A percentile compares a stretch with the other conserved stretches of the same genome.
phyloP scores from a whole-genome alignment of 495 filamentous ascomycete genomes.

The Clavariopsis aquatica region DNA sequence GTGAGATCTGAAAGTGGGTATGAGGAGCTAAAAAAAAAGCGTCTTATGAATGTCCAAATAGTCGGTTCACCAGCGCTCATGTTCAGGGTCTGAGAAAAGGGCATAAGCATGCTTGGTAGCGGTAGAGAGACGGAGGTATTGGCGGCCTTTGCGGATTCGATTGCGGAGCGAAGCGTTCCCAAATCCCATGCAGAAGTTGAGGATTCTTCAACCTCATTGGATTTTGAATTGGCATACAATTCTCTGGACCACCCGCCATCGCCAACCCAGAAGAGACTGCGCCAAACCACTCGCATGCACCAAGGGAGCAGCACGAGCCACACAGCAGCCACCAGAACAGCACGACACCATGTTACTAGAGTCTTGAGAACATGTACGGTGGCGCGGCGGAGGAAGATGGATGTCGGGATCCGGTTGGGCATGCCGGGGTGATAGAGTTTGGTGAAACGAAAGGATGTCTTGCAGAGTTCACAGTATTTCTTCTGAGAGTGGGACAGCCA shows the following conservation, averaged over 20 bases:
- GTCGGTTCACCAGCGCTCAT: slow-evolving; percentile 52
- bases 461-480: slow-evolving; percentile 99
- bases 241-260: slow-evolving; percentile 79
- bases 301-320: slow-evolving; percentile 90
- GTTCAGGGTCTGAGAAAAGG: slow-evolving; percentile 50
- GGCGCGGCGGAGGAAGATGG: slow-evolving; percentile 76
- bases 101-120: slow-evolving; percentile 41
- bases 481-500: slow-evolving; percentile 98
- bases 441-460: slow-evolving; percentile 95
- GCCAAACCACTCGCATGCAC: slow-evolving; percentile 87
- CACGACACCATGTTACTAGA: slow-evolving; percentile 73
- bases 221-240: not conserved
- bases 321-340: slow-evolving; percentile 75
- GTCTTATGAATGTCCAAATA: slow-evolving; percentile 54
- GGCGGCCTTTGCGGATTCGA: slow-evolving; percentile 45
- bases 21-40: slow-evolving; percentile 31
- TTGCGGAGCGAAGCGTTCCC: slow-evolving; percentile 24
- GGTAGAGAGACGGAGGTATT: slow-evolving; percentile 40
- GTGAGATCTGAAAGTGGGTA: slow-evolving; percentile 8
- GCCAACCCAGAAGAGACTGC: slow-evolving; percentile 89
- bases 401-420: slow-evolving; percentile 76
- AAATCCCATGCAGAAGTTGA: slow-evolving; percentile 15
- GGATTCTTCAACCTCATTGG: not conserved
- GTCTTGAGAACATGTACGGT: slow-evolving; percentile 68
- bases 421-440: slow-evolving; percentile 94